Evolutionary conservation across 176 grass and related monocot species (phyloP), one percentile per base, ranked within the genome.

Genomic region (Carex cristatella): DNA sequence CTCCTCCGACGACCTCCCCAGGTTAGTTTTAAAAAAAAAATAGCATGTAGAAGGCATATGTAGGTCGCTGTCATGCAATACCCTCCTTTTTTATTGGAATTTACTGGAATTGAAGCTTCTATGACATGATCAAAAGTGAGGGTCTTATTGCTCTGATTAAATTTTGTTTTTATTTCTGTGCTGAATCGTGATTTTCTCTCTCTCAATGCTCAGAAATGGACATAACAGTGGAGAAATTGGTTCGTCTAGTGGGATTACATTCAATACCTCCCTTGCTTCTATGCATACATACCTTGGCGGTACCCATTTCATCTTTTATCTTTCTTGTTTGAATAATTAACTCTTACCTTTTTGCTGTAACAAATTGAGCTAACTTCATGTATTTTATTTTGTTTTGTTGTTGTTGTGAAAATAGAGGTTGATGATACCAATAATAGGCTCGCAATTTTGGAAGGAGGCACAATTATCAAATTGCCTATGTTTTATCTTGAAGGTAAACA

Each of bases 201-300:
- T 81, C 67, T 58, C 28, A n/a, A 86, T 83, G 57, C 83, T 49
- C 73, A 89, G 92, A 80, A 72, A 89, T 80, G 49, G 58, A 4
- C 42, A 85, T 59, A 76, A 74, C 16, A 77, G 80, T 90, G 87
- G 65, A 90, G 88, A 81, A 15, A 86, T 76, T 69, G 74, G 77
- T 65, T 73, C 87, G 64, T 77, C 76, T 85, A 84, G 84, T 81
- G 87, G 70, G 27, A 81, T 88, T 87, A 85, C 83, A 44, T 74
- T 90, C 58, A 85, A 95, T 83, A 88, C 85, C 18, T 86, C 74
- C 72, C 84, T 95, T 64, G 87, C 95, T 62, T 91, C 95, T 13
- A 46, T 93, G 83, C 95, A 98, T 81, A 85, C 89, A 38, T 98
- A 98, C 83, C 95, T 98, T 89, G 95, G 95, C 15, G 93, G 95